These are phyloP conservation scores for Neonothopanus nambi DNA, from an alignment of 1,284 basidiomycete species.

Conservation along the genomic window DNA sequence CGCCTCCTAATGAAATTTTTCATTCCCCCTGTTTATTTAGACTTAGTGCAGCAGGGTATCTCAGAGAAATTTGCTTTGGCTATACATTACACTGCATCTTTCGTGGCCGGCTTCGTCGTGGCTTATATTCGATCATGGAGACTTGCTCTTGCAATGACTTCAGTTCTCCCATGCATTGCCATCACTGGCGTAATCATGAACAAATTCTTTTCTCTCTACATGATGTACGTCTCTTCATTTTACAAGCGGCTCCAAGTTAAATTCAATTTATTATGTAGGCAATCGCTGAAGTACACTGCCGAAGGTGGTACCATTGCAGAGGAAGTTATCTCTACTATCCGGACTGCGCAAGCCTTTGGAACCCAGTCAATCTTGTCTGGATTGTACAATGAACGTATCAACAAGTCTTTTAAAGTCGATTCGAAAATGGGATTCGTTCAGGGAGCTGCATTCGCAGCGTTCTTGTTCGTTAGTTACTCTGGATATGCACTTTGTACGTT, in stretches of 20 bases:
- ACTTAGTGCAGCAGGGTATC: constrained; percentile 85
- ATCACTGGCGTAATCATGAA: constrained; percentile 82
- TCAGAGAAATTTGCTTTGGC: constrained; percentile 84
- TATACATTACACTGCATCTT: constrained; percentile 64
- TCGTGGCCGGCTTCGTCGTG: constrained; percentile 80
- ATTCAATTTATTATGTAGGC: constrained; percentile 32
- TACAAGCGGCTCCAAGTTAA: background rate
- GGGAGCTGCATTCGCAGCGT: constrained; percentile 56
- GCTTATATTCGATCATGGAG: constrained; percentile 78
- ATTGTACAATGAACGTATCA: constrained; percentile 73
- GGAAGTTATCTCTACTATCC: constrained; percentile 88
- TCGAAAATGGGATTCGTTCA: constrained; percentile 66
- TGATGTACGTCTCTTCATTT: constrained; percentile 52
- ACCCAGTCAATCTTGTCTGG: constrained; percentile 67
- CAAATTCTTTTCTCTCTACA: constrained; percentile 69
- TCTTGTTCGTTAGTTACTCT: constrained; percentile 83
- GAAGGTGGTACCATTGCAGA: constrained; percentile 88
- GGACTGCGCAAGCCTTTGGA: constrained; percentile 94
- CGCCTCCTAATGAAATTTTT: no score
- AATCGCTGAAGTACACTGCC: constrained; percentile 75
- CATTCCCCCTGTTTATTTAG: constrained; percentile 38
- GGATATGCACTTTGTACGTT: constrained; percentile 64
- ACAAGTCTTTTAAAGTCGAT: constrained; percentile 58
- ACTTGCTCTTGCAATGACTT: constrained; percentile 83
- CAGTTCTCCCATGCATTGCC: constrained; percentile 87